Percentiles rank a stretch among this genome's conserved stretches.
phyloP scores from a whole-genome alignment of 805 yeast species.

The Scheffersomyces lignosus region DNA sequence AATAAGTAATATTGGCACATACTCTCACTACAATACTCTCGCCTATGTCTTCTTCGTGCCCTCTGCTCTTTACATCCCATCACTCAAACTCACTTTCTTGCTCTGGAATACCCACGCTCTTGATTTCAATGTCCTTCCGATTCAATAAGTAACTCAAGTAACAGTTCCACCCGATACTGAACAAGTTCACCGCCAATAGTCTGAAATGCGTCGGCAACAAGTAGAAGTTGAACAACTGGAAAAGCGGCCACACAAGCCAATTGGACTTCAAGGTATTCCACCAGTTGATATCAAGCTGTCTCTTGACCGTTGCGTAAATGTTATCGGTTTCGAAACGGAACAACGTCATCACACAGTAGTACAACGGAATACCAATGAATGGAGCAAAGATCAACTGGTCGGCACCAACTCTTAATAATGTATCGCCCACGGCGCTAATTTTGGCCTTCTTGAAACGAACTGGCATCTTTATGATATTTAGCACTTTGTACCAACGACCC shows the following conservation, averaged over 20 bases:
- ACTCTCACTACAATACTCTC: too few relatives aligned
- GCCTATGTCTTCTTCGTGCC: too few relatives aligned
- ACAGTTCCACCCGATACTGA: conserved; percentile 84
- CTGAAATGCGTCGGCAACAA: conserved; percentile 73
- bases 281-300: conserved; percentile 52
- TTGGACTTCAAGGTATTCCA: conserved; percentile 69
- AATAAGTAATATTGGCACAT: too few relatives aligned
- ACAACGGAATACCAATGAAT: conserved; percentile 64
- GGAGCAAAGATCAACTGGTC: conserved; percentile 86
- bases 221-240: conserved; percentile 77
- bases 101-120: too few relatives aligned
- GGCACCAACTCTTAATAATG: conserved; percentile 50
- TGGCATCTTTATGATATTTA: conserved; percentile 46
- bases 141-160: conserved; percentile 57
- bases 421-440: conserved; percentile 11
- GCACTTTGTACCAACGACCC: conserved; percentile 62
- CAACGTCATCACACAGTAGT: conserved; percentile 64
- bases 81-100: too few relatives aligned
- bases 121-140: conserved; percentile 4
- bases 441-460: not conserved
- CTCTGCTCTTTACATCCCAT: too few relatives aligned
- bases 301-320: conserved; percentile 33
- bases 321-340: conserved; percentile 54
- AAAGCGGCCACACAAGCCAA: conserved; percentile 89
- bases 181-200: conserved; percentile 63